Evolutionary conservation across 371 early-diverging fungal species (phyloP), one percentile per base, ranked within the genome.

Genomic region (Saksenaea oblongispora): DNA sequence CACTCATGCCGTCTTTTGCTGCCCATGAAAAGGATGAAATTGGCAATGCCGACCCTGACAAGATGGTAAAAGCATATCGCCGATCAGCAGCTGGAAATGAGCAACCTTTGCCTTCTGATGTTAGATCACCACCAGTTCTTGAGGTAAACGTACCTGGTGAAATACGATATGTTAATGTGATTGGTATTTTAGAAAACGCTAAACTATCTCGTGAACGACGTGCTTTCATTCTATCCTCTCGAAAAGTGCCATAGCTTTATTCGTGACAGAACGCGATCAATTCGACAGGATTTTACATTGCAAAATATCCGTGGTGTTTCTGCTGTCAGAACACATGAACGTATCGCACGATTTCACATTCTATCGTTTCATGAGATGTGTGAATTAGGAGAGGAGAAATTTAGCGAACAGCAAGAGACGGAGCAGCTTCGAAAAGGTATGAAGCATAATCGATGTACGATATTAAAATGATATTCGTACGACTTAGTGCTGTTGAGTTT

Each of bases 281-380:
- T 97, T 51, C 80, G 95, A 42, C 88, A 90, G 69, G 98, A 98
- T 66, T 92, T 95, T 59, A 91, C 93, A 3, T 71, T 93, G 3
- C 97, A 97, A 70, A 93, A 94, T 69, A 83, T 84, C 61, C 81
- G 91, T 35, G 90, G 89, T 58, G 31, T 71, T 0, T 67, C 71
- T 18, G 90, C 96, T 0, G 86, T 96, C 0, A 65, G 76, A 13
- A 79, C 86, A 0, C 91, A 93, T 67, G 97, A 97, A 72, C 78
- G 88, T 11, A 93, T 96, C 44, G 94, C 95, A 8, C 86, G 98
- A 9, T 96, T 91, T 63, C 95, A 95, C 68, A 94, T 97, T 36
- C 59, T 94, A 4, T 90, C 88, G 55, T 69, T 88, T 9, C 93
- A 94, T 63, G 76, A 87, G 27, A 80, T 96, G 57, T 91, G 91